A percentile compares a stretch with the other conserved stretches of the same genome.
phyloP scores from a whole-genome alignment of 192 early-diverging fungal species.

The Coemansia reversa region DNA sequence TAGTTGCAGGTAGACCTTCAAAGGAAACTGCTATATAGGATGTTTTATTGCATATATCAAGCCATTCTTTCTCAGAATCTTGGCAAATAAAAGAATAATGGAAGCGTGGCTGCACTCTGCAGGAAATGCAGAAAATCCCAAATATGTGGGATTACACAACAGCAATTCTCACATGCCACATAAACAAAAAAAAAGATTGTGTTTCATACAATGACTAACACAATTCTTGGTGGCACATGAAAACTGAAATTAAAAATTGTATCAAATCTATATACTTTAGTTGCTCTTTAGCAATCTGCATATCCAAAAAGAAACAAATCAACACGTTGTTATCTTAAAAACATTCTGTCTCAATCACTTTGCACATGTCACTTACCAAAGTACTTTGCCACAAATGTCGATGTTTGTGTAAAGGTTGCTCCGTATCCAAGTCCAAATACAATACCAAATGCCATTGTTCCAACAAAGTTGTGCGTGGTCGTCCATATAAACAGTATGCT shows the following conservation, averaged over 20 bases:
- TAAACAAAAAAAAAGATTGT: background rate
- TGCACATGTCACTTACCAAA: conserved; percentile 38
- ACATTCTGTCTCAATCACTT: background rate
- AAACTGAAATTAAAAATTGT: background rate
- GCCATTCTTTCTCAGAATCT: background rate
- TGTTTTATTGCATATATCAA: background rate
- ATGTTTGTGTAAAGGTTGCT: conserved; percentile 52
- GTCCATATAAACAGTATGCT: conserved; percentile 46
- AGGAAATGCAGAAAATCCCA: background rate
- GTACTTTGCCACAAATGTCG: conserved; percentile 45
- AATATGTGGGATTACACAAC: background rate
- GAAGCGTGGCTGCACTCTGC: background rate
- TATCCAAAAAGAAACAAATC: background rate
- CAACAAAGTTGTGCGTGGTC: conserved; percentile 33
- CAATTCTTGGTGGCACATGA: background rate
- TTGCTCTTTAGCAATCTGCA: background rate
- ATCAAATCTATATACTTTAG: background rate
- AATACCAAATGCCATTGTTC: conserved; percentile 54
- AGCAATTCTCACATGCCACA: background rate
- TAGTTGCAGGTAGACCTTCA: background rate
- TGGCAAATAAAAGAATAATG: background rate
- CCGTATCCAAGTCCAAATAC: conserved; percentile 53
- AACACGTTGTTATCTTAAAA: background rate
- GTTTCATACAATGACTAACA: background rate
- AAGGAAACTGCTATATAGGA: background rate